Percentiles rank a stretch among this genome's conserved stretches.
Conservation (phyloP, 1,139 yeast species). For the Nakaseomyces kungkrabaensis region DNA sequence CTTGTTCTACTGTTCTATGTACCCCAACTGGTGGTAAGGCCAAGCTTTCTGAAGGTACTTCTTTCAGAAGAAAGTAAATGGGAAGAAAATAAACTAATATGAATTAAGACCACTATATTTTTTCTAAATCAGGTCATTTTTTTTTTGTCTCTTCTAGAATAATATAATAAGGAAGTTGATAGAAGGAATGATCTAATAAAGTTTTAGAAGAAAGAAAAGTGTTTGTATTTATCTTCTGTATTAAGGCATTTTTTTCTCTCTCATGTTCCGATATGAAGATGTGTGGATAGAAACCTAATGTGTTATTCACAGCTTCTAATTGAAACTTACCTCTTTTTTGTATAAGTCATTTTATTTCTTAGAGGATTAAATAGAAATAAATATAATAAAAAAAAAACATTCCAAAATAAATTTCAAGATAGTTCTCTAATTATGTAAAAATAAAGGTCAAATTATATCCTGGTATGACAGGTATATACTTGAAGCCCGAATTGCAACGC, state of each 20-base stretch:
- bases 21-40: constrained; percentile 99
- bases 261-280: constrained; percentile 1
- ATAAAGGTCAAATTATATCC: too few species aligned
- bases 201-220: neutral
- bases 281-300: neutral
- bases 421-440: neutral
- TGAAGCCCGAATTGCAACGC: too few species aligned
- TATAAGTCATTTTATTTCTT: constrained; percentile 2
- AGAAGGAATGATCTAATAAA: too few species aligned
- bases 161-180: neutral
- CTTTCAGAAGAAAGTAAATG: constrained; percentile 95
- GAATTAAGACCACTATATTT: constrained; percentile 2
- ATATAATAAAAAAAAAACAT: constrained; percentile 1
- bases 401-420: neutral
- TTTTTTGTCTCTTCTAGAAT: neutral
- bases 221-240: constrained; percentile 4
- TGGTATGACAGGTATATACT: too few species aligned
- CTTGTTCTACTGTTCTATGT: constrained; percentile 96
- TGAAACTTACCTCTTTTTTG: neutral
- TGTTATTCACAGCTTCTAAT: neutral
- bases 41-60: constrained; percentile 96
- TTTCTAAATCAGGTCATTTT: neutral
- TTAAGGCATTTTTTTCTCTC: constrained; percentile 1
- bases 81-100: constrained; percentile 8
- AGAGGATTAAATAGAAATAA: constrained; percentile 2